These are phyloP conservation scores for Scenedesmus sp. DNA, from an alignment of 163 green algal species.

Conservation along the genomic window DNA sequence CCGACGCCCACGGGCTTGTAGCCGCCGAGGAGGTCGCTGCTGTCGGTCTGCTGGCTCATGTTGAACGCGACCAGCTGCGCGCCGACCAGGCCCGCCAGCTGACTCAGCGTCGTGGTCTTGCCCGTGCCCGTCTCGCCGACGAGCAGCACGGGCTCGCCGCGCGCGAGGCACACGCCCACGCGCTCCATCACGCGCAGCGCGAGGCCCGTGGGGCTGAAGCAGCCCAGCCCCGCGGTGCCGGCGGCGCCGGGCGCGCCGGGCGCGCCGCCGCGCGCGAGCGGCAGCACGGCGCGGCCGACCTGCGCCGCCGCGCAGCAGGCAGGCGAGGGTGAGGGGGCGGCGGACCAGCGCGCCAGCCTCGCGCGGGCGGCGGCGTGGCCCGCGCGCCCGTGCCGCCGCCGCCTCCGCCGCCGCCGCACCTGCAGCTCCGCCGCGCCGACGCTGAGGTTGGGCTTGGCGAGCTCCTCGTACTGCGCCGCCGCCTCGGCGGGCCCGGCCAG, in stretches of 20 bases:
- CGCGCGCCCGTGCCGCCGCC: neutral
- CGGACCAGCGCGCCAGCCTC: too few relatives aligned
- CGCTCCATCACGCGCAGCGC: conserved; percentile 90
- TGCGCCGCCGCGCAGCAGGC: neutral
- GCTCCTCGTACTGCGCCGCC: conserved; percentile 43
- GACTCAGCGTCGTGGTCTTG: conserved; percentile 95
- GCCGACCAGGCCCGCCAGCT: conserved; percentile 56
- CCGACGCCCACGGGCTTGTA: conserved; percentile 91
- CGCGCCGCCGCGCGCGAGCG: neutral
- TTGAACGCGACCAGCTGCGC: conserved; percentile 93
- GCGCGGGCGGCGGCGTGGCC: too few relatives aligned
- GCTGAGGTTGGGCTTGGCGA: conserved; percentile 34
- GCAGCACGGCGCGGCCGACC: conserved; percentile 28
- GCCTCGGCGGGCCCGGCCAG: conserved; percentile 21
- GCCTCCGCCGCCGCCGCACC: too few relatives aligned
- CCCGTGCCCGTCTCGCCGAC: conserved; percentile 98
- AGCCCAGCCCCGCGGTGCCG: conserved; percentile 31
- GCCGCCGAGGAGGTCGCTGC: conserved; percentile 93
- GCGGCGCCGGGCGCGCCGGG: neutral
- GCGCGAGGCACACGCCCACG: conserved; percentile 69
- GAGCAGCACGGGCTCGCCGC: conserved; percentile 90
- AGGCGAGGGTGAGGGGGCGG: too few relatives aligned
- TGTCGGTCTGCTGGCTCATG: conserved; percentile 98
- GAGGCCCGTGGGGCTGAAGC: conserved; percentile 88
- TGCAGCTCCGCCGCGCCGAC: conserved; percentile 14